These are phyloP conservation scores for Poa pratensis DNA, from an alignment of 176 grass and related monocot species.

Conservation along the genomic window DNA sequence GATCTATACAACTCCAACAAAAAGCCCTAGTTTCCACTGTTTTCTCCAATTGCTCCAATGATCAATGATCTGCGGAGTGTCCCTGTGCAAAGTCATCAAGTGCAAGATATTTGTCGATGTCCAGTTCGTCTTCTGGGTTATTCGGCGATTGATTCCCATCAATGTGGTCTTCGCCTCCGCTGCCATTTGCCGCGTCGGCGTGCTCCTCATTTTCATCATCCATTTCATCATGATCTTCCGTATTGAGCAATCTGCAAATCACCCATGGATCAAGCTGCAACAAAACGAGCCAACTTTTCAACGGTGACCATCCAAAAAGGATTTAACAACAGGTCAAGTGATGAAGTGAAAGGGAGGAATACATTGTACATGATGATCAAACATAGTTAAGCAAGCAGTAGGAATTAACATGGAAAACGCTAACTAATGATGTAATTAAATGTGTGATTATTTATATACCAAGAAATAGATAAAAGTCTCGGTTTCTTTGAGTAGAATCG, in stretches of 20 bases:
- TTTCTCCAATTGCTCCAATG: not conserved
- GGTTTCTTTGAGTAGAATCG: not conserved
- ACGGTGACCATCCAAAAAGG: not conserved
- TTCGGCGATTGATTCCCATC: not conserved
- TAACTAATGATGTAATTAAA: not conserved
- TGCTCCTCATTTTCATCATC: not conserved
- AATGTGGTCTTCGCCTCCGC: not conserved
- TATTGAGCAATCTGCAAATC: conserved; percentile 18
- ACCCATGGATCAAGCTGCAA: conserved; percentile 44
- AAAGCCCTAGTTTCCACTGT: not conserved
- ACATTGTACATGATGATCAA: not conserved
- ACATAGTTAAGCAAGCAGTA: not conserved
- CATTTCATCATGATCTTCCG: not conserved
- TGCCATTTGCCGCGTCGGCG: not conserved
- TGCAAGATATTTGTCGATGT: not conserved
- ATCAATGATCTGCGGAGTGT: not conserved
- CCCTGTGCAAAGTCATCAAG: not conserved
- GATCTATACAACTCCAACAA: not conserved
- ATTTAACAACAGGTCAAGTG: not conserved
- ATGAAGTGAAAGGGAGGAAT: not conserved
- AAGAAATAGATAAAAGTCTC: not conserved
- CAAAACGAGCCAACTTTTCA: not conserved
- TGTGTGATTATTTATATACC: not conserved
- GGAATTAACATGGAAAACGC: not conserved
- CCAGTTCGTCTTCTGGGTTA: not conserved